Evolutionary conservation across 139 green algal species (phyloP), one percentile per base, ranked within the genome.

Genomic region (Axilococcus clingmanii): DNA sequence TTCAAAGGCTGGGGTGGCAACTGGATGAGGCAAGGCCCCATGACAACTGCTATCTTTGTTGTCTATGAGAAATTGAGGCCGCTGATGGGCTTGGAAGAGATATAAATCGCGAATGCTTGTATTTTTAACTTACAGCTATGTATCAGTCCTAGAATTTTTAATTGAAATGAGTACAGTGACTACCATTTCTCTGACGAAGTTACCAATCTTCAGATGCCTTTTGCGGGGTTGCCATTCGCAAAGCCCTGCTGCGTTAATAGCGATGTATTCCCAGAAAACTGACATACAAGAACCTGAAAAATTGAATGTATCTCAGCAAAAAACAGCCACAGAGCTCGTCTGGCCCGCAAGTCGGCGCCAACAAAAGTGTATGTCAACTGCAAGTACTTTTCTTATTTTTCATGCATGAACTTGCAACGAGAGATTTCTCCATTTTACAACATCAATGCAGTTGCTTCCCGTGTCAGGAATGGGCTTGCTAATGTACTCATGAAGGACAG

Each of bases 31-130:
- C 65, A 85, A 29, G 80, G 78, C 0, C 80, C 80, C 17, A 81
- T 85, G 66, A 88, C 80, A 2, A 72, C 71, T 2, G 69, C 84
- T 29, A 83, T 83, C 12, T 87, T 86, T 51, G 52, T 86, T n/a
- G 72, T 74, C 20, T 63, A 74, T 54, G 77, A 61, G 25, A 30
- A 11, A 7, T 28, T 61, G 5, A 23, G 54, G 28, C 54, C 49
- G 20, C 14, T 29, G 16, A 35, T 57, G 6, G 49, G 49, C 19
- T 32, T 57, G n/a, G n/a, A n/a, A n/a, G n/a, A n/a, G n/a, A n/a
- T n/a, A n/a, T n/a, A n/a, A n/a, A n/a, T n/a, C n/a, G n/a, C n/a
- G n/a, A n/a, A n/a, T n/a, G n/a, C n/a, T n/a, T n/a, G n/a, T n/a
- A n/a, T n/a, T n/a, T n/a, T n/a, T n/a, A n/a, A n/a, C n/a, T n/a